Conservation (phyloP, 2,329 filamentous ascomycete species). For the Lasiodiplodia citricola region DNA sequence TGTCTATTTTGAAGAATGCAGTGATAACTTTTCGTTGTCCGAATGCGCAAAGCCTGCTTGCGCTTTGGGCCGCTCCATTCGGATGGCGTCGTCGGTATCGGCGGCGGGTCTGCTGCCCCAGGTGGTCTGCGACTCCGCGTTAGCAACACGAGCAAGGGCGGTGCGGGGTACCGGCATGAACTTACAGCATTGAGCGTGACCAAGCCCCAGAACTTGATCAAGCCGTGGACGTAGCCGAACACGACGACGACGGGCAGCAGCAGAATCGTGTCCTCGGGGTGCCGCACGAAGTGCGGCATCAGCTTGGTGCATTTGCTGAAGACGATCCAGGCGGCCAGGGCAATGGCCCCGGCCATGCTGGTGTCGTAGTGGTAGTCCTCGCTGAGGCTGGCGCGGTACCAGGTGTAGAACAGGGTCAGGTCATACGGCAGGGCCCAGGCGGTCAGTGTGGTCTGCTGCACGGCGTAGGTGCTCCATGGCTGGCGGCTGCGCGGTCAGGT, state of each 20-base stretch:
- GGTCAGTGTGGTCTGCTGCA: slow-evolving; percentile 90
- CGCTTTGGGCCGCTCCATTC: slow-evolving; percentile 35
- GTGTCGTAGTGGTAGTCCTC: not conserved
- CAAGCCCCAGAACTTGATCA: slow-evolving; percentile 89
- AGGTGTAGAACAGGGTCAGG: slow-evolving; percentile 65
- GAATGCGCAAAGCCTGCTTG: slow-evolving; percentile 6
- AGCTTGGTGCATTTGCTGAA: slow-evolving; percentile 93
- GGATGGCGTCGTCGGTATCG: slow-evolving; percentile 68
- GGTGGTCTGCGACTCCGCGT: slow-evolving; percentile 69
- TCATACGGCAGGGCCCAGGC: slow-evolving; percentile 84
- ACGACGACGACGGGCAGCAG: slow-evolving; percentile 84
- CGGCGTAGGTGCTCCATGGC: slow-evolving; percentile 90
- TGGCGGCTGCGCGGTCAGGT: slow-evolving; percentile 68
- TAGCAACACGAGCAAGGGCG: slow-evolving; percentile 1
- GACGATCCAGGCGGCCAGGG: slow-evolving; percentile 56
- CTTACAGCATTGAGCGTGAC: slow-evolving; percentile 64
- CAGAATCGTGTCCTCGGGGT: slow-evolving; percentile 75
- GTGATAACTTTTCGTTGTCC: slow-evolving; percentile 25
- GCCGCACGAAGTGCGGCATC: slow-evolving; percentile 81
- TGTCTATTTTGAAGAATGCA: slow-evolving; percentile 25
- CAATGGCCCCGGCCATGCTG: slow-evolving; percentile 33
- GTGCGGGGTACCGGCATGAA: slow-evolving; percentile 28
- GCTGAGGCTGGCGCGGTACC: slow-evolving; percentile 32
- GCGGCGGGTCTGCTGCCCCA: slow-evolving; percentile 95
- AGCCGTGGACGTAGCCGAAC: slow-evolving; percentile 91